These are phyloP conservation scores for Huntiella bhutanensis DNA, from an alignment of 2,329 filamentous ascomycete species.

Conservation along the genomic window DNA sequence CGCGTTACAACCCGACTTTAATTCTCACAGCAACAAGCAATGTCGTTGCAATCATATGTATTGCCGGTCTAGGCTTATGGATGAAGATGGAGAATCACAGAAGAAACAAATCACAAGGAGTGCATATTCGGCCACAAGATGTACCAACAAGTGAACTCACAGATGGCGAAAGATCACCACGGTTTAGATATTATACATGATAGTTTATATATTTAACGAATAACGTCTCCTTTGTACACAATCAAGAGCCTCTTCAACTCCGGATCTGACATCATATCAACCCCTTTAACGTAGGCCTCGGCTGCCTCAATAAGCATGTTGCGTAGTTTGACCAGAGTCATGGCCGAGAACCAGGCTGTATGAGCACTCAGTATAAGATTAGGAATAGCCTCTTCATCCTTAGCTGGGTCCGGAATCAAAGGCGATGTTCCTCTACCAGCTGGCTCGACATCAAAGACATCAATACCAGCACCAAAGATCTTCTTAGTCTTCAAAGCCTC, in stretches of 20 bases:
- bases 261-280: background rate
- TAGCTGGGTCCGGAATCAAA: slow-evolving; percentile 4
- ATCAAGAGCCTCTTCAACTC: background rate
- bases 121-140: slow-evolving; percentile 19
- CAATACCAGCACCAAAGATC: slow-evolving; percentile 20
- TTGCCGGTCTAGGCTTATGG: slow-evolving; percentile 22
- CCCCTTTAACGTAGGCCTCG: slow-evolving; percentile 1
- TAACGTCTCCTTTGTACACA: slow-evolving; percentile 4
- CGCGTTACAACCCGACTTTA: slow-evolving; percentile 28
- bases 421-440: slow-evolving; percentile 10
- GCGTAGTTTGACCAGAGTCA: slow-evolving; percentile 3
- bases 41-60: slow-evolving; percentile 22
- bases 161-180: slow-evolving; percentile 20
- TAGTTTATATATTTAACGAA: background rate
- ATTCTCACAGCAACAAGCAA: slow-evolving; percentile 23
- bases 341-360: slow-evolving; percentile 7
- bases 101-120: slow-evolving; percentile 21
- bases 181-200: slow-evolving; percentile 20
- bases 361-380: slow-evolving; percentile 6
- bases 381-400: slow-evolving; percentile 3
- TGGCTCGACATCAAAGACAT: slow-evolving; percentile 18
- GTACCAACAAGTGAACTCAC: slow-evolving; percentile 21
- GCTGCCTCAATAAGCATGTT: slow-evolving; percentile 4
- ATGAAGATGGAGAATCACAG: slow-evolving; percentile 26
- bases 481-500: slow-evolving; percentile 16